A percentile compares a stretch with the other conserved stretches of the same genome.
Evolutionary conservation across 805 yeast species (phyloP).

Genomic region (Pichia nakasei): DNA sequence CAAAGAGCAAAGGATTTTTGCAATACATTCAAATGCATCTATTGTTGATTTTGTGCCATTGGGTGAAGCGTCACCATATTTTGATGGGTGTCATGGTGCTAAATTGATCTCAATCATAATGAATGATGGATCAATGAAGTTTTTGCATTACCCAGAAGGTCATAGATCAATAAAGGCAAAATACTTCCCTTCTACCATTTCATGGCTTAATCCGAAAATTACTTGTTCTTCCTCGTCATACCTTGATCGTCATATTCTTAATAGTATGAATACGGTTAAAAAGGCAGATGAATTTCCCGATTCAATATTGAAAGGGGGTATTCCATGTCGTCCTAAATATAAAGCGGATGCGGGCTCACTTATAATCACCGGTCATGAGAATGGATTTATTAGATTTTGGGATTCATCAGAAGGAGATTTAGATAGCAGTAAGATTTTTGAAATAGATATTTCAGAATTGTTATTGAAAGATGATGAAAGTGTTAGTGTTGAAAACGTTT

Average conservation of each 20-base stretch:
- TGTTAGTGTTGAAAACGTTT: conserved; percentile 44
- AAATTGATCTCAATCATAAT: conserved; percentile 47
- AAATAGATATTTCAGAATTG: conserved; percentile 45
- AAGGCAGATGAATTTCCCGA: conserved; percentile 19
- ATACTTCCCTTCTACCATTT: conserved; percentile 70
- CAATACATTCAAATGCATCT: conserved; percentile 39
- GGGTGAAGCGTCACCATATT: conserved; percentile 61
- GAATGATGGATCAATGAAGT: conserved; percentile 56
- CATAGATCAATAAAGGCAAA: conserved; percentile 41
- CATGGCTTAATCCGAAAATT: conserved; percentile 70
- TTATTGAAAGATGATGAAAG: conserved; percentile 35
- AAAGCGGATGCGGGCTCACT: conserved; percentile 47
- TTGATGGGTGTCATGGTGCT: conserved; percentile 76
- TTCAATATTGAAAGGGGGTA: conserved; percentile 69
- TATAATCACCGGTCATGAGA: conserved; percentile 77
- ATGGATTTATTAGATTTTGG: conserved; percentile 76
- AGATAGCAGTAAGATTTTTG: conserved; percentile 49
- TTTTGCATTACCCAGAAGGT: conserved; percentile 52
- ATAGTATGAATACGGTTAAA: conserved; percentile 35
- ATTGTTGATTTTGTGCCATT: conserved; percentile 44
- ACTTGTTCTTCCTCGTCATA: conserved; percentile 46
- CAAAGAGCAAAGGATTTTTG: conserved; percentile 45
- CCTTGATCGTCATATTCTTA: conserved; percentile 22
- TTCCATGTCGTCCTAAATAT: conserved; percentile 44
- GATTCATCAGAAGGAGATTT: conserved; percentile 75